Evolutionary conservation across 345 rosid genomes (phyloP).

Genomic region (Dipteronia sinensis): DNA sequence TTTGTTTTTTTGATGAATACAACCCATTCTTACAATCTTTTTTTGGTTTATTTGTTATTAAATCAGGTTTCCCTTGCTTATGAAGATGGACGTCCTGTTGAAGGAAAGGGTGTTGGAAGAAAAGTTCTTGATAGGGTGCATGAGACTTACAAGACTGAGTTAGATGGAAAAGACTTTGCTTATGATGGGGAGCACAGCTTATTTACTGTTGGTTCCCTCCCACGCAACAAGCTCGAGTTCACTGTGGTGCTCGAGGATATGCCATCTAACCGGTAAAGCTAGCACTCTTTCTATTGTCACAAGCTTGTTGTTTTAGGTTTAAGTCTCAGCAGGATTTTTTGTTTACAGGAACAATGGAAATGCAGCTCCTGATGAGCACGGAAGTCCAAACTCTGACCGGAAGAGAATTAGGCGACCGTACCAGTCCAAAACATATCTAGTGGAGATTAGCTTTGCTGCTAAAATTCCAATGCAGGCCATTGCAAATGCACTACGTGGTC

Average conservation of each 20-base stretch:
- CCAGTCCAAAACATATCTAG: slow-evolving; percentile 60
- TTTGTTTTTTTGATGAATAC: not conserved
- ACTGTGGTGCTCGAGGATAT: slow-evolving; percentile 74
- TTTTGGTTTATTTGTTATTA: not conserved
- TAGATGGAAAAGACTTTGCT: slow-evolving; percentile 72
- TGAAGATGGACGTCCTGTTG: slow-evolving; percentile 88
- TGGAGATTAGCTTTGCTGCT: slow-evolving; percentile 72
- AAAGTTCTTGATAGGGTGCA: slow-evolving; percentile 70
- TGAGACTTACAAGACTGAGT: slow-evolving; percentile 57
- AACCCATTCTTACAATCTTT: not conserved
- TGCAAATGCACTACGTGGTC: slow-evolving; percentile 76
- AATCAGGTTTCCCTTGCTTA: slow-evolving; percentile 60
- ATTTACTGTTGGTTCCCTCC: slow-evolving; percentile 79
- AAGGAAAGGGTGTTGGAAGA: slow-evolving; percentile 73
- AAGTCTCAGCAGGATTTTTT: not conserved
- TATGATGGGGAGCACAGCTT: slow-evolving; percentile 91
- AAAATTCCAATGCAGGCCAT: slow-evolving; percentile 87
- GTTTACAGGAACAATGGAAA: slow-evolving; percentile 54
- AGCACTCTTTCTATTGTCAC: not conserved
- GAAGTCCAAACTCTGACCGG: slow-evolving; percentile 53
- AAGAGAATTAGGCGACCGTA: slow-evolving; percentile 70
- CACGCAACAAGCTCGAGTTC: slow-evolving; percentile 74
- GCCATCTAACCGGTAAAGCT: slow-evolving; percentile 55
- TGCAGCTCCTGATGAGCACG: slow-evolving; percentile 49
- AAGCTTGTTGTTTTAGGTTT: not conserved